phyloP scores from a whole-genome alignment of 148 eudicot species.

The Heliosperma pusillum region DNA sequence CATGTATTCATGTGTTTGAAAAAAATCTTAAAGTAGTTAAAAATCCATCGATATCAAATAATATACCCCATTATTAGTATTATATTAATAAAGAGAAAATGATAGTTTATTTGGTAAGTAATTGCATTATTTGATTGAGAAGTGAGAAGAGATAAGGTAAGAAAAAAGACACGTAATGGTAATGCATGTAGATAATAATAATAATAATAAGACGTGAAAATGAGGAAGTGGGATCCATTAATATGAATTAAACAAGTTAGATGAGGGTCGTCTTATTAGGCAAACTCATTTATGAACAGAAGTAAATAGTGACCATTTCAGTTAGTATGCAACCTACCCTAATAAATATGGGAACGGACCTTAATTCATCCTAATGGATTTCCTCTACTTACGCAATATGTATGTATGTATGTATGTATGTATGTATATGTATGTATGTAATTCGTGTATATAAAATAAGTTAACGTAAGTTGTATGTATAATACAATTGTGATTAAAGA shows the following conservation, averaged over 20 bases:
- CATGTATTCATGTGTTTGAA: neutral
- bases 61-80: neutral
- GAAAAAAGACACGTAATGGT: conserved; percentile 26
- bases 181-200: conserved; percentile 5
- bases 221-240: conserved; percentile 44
- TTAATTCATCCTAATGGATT: no score
- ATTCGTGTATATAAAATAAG: no score
- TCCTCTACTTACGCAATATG: no score
- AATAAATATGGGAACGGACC: conserved; percentile 41
- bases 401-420: no score
- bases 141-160: neutral
- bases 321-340: conserved; percentile 73
- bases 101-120: neutral
- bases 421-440: no score
- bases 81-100: neutral
- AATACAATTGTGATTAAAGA: no score
- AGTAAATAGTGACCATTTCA: conserved; percentile 77
- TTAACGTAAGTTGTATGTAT: no score
- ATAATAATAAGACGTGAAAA: conserved; percentile 20
- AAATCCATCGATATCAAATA: neutral
- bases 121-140: conserved; percentile 12
- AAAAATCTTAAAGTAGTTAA: neutral
- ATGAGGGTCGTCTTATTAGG: conserved; percentile 58
- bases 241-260: conserved; percentile 37
- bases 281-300: conserved; percentile 58